These are phyloP conservation scores for Ceratobasidium sp. DNA, from an alignment of 1,284 basidiomycete species.

Conservation along the genomic window DNA sequence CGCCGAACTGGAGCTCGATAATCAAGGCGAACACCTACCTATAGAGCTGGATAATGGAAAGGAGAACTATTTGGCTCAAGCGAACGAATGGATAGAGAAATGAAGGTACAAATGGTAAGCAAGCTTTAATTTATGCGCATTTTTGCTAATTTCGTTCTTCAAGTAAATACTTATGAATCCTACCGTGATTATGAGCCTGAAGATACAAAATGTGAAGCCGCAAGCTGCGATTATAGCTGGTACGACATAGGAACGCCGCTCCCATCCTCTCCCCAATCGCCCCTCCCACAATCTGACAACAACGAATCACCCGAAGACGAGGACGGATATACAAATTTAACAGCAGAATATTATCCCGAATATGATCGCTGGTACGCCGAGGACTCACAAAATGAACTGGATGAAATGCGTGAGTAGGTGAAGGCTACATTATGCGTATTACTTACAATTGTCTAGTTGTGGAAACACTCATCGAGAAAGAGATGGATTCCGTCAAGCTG, in stretches of 20 bases:
- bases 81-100: no score
- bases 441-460: not conserved
- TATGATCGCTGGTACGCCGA: constrained; percentile 40
- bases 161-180: no score
- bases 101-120: no score
- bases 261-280: not conserved
- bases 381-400: not conserved
- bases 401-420: constrained; percentile 15
- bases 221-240: not conserved
- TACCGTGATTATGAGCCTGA: no score
- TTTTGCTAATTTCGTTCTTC: no score
- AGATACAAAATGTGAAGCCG: no score
- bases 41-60: no score
- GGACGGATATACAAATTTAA: constrained; percentile 6
- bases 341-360: constrained; percentile 20
- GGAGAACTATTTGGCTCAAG: no score
- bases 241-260: constrained; percentile 1
- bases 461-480: constrained; percentile 14
- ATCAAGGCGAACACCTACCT: no score
- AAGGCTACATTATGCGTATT: not conserved
- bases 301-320: not conserved
- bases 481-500: constrained; percentile 32
- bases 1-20: no score
- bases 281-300: not conserved
- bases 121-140: no score